phyloP scores from a whole-genome alignment of 768 basidiomycete species.

The Mycena rebaudengoi region DNA sequence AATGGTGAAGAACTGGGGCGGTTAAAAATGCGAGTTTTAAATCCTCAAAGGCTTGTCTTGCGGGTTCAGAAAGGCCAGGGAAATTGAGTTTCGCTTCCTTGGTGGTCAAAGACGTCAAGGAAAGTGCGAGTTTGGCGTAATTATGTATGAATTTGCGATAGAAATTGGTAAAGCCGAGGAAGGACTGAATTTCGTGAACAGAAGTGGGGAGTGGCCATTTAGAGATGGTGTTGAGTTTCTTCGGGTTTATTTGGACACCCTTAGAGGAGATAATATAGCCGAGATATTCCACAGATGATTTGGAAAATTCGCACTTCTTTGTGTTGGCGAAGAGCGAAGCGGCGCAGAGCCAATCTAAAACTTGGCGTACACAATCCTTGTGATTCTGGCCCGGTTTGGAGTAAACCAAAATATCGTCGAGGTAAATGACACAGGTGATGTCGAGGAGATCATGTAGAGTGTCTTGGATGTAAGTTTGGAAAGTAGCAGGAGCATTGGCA shows the following conservation, averaged over 20 bases:
- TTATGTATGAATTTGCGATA: constrained; percentile 35
- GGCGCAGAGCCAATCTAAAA: too few species aligned
- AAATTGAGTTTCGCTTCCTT: too few species aligned
- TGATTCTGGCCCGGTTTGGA: not conserved
- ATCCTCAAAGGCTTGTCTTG: constrained; percentile 31
- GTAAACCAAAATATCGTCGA: not conserved
- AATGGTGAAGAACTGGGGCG: too few species aligned
- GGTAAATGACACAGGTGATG: not conserved
- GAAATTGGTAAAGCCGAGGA: constrained; percentile 47
- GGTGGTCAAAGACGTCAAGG: constrained; percentile 29
- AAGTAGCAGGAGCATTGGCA: not conserved
- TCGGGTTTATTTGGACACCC: constrained; percentile 46
- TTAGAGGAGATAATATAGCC: constrained; percentile 43
- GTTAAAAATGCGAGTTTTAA: constrained; percentile 27
- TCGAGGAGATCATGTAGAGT: not conserved
- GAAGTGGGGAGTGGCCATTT: constrained; percentile 45
- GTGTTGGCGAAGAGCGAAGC: constrained; percentile 48
- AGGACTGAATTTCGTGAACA: constrained; percentile 40
- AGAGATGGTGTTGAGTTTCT: constrained; percentile 45
- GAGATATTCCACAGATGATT: constrained; percentile 47
- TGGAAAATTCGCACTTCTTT: constrained; percentile 51
- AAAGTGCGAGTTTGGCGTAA: constrained; percentile 26
- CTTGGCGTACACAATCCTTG: not conserved
- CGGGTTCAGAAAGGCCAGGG: too few species aligned
- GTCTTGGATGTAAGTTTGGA: constrained; percentile 2